Evolutionary conservation across 1,284 basidiomycete genomes (phyloP).

Genomic region (Leucoagaricus sp.): DNA sequence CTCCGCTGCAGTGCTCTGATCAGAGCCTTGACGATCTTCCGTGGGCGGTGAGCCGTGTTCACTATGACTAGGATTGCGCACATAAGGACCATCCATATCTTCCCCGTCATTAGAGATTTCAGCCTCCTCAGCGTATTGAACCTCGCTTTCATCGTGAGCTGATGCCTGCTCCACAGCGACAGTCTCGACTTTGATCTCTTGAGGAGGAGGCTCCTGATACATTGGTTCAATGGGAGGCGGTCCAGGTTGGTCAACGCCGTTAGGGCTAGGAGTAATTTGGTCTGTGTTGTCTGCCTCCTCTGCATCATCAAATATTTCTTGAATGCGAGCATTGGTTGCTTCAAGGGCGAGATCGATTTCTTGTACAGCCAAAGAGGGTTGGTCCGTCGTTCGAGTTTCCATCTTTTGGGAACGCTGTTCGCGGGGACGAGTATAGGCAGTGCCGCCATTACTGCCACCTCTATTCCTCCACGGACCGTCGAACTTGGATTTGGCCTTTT

Average conservation of each 20-base stretch:
- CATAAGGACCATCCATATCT: too few relatives aligned
- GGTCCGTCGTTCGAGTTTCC: neutral
- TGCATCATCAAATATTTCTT: neutral
- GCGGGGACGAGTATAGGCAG: neutral
- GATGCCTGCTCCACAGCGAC: too few relatives aligned
- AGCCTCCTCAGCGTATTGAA: too few relatives aligned
- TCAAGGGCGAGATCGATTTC: neutral
- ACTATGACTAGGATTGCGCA: too few relatives aligned
- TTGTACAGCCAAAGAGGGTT: neutral
- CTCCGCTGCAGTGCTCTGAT: too few relatives aligned
- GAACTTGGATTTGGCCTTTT: neutral
- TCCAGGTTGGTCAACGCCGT: neutral
- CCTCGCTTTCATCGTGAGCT: too few relatives aligned
- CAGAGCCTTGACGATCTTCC: too few relatives aligned
- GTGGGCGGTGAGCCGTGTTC: too few relatives aligned
- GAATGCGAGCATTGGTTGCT: neutral
- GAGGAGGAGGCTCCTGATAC: too few relatives aligned
- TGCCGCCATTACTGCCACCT: neutral
- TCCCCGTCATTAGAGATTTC: too few relatives aligned
- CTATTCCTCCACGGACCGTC: neutral
- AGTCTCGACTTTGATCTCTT: too few relatives aligned
- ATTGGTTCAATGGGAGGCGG: neutral
- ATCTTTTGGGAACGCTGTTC: neutral
- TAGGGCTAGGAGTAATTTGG: neutral
- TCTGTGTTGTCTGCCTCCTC: neutral